A percentile compares a stretch with the other conserved stretches of the same genome.
Evolutionary conservation across 306 rosid genomes (phyloP).

Genomic region (Casuarina cunninghamiana): DNA sequence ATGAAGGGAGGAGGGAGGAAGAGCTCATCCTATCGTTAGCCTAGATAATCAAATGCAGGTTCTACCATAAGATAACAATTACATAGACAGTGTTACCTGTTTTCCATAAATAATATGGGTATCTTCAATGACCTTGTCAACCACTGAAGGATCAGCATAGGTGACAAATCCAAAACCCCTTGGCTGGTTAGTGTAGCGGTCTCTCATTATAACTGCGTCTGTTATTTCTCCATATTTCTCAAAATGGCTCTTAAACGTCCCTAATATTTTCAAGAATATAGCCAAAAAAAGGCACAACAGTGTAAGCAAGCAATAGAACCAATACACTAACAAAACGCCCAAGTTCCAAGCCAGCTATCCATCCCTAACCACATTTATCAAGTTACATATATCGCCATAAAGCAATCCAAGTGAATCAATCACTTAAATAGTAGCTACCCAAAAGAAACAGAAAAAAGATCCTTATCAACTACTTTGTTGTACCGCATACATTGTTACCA

Average conservation of each 20-base stretch:
- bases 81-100: constrained; percentile 34
- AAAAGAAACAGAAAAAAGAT: not conserved
- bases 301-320: not conserved
- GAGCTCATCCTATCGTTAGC: not conserved
- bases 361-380: not conserved
- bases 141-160: constrained; percentile 71
- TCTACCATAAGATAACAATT: not conserved
- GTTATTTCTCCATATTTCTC: constrained; percentile 73
- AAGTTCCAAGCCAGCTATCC: not conserved
- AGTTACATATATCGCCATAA: not conserved
- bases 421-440: not conserved
- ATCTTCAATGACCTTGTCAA: constrained; percentile 66
- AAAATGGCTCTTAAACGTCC: constrained; percentile 59
- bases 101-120: constrained; percentile 64
- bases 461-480: too few relatives aligned
- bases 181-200: constrained; percentile 62
- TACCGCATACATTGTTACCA: too few relatives aligned
- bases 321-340: not conserved
- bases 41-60: not conserved
- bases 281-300: constrained; percentile 8
- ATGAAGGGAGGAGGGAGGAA: not conserved
- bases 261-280: constrained; percentile 25
- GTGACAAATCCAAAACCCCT: constrained; percentile 77
- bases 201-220: constrained; percentile 75
- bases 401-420: not conserved